Evolutionary conservation across 2,329 filamentous ascomycete genomes (phyloP).

Genomic region (Beauveria pseudobassiana): DNA sequence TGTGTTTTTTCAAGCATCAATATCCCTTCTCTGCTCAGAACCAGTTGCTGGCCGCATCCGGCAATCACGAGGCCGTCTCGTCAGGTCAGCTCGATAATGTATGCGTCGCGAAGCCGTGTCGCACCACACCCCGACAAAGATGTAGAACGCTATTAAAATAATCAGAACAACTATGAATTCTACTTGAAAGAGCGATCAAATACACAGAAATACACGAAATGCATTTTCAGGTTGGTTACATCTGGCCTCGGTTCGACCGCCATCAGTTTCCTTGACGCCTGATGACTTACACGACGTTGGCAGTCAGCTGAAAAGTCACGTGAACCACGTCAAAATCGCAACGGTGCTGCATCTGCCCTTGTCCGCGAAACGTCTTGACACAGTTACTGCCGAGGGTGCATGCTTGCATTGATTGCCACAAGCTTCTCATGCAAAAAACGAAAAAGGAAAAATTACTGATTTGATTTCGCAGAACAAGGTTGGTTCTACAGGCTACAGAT

Average conservation of each 20-base stretch:
- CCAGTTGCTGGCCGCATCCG: not conserved
- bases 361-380: not conserved
- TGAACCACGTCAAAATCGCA: not conserved
- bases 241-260: not conserved
- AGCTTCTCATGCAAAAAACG: not conserved
- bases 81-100: not conserved
- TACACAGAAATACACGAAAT: not conserved
- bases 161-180: not conserved
- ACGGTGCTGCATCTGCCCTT: not conserved
- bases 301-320: not conserved
- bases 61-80: not conserved
- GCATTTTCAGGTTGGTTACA: not conserved
- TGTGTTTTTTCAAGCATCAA: not conserved
- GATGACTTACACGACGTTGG: constrained; percentile 11
- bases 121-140: not conserved
- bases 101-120: not conserved
- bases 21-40: not conserved
- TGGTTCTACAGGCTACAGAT: not conserved
- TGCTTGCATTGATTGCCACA: not conserved
- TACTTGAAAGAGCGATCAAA: not conserved
- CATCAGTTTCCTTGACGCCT: not conserved
- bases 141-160: too few species aligned
- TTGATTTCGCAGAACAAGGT: not conserved
- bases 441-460: not conserved
- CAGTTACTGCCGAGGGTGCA: not conserved